These are phyloP conservation scores for Dendrobium huoshanense DNA, from an alignment of 106 monocot species.

Conservation along the genomic window DNA sequence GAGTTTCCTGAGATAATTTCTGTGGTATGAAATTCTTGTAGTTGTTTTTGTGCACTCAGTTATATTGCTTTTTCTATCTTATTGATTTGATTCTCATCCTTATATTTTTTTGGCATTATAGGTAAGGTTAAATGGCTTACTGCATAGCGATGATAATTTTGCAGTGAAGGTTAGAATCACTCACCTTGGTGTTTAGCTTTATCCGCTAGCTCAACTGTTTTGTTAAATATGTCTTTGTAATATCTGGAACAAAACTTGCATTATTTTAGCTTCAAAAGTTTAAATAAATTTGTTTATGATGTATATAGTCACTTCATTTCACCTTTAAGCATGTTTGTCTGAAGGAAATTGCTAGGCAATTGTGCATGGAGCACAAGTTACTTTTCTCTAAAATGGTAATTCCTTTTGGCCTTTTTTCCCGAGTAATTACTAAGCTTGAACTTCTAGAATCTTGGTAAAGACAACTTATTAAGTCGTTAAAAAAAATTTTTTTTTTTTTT, in stretches of 20 bases:
- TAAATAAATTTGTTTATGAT: not conserved
- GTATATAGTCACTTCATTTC: not conserved
- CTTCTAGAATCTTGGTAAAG: not conserved
- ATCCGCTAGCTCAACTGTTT: not conserved
- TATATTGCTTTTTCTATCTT: not conserved
- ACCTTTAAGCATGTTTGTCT: conserved; percentile 6
- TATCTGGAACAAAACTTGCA: not conserved
- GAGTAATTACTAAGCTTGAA: not conserved
- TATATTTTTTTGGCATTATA: conserved; percentile 24
- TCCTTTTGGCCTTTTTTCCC: conserved; percentile 4
- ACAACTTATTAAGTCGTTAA: not conserved
- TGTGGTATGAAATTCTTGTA: conserved; percentile 34
- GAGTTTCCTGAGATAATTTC: conserved; percentile 70
- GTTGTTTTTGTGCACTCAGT: not conserved
- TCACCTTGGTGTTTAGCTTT: not conserved
- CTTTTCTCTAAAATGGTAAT: conserved; percentile 88
- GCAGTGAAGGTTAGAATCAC: conserved; percentile 58
- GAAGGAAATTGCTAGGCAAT: conserved; percentile 94
- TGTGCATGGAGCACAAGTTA: conserved; percentile 78
- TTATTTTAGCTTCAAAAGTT: not conserved
- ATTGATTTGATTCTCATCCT: not conserved
- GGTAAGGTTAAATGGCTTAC: conserved; percentile 79
- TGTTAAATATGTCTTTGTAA: not conserved
- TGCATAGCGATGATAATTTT: conserved; percentile 76
- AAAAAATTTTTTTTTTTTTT: not conserved